phyloP scores from a whole-genome alignment of 2,329 filamentous ascomycete species.

The Colletotrichum limetticola region DNA sequence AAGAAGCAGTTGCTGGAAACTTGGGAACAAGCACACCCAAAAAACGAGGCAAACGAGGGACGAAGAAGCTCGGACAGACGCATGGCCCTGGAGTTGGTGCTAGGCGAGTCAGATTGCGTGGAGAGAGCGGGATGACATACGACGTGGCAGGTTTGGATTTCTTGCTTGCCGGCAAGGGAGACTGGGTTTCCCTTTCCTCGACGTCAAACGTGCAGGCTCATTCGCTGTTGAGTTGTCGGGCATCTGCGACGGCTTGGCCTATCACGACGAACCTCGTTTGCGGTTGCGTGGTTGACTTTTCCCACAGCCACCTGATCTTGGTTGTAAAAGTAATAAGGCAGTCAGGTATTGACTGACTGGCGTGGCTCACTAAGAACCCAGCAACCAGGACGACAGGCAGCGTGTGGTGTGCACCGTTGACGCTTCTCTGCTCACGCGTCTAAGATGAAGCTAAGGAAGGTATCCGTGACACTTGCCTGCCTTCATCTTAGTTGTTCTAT shows the following conservation, averaged over 20 bases:
- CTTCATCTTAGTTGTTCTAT: neutral
- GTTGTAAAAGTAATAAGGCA: neutral
- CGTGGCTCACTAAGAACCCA: neutral
- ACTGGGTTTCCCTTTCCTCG: slow-evolving; percentile 27
- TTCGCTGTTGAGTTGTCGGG: slow-evolving; percentile 18
- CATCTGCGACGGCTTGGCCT: slow-evolving; percentile 14
- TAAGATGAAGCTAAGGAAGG: neutral
- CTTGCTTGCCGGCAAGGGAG: slow-evolving; percentile 6
- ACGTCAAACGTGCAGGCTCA: slow-evolving; percentile 22
- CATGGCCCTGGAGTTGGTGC: slow-evolving; percentile 5
- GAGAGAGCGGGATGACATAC: slow-evolving; percentile 33
- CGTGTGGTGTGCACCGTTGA: neutral
- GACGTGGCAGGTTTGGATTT: slow-evolving; percentile 34
- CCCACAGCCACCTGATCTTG: slow-evolving; percentile 14
- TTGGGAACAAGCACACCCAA: neutral
- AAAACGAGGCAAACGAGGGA: slow-evolving; percentile 8
- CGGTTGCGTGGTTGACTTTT: slow-evolving; percentile 12
- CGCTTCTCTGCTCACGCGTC: neutral
- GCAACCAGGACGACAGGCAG: neutral
- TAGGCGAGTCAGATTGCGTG: slow-evolving; percentile 33
- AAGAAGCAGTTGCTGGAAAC: no score
- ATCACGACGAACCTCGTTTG: slow-evolving; percentile 20
- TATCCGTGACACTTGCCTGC: neutral
- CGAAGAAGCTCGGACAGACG: slow-evolving; percentile 12
- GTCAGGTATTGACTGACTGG: neutral